phyloP scores from a whole-genome alignment of 1,284 basidiomycete species.

The Psilocybe mexicana region DNA sequence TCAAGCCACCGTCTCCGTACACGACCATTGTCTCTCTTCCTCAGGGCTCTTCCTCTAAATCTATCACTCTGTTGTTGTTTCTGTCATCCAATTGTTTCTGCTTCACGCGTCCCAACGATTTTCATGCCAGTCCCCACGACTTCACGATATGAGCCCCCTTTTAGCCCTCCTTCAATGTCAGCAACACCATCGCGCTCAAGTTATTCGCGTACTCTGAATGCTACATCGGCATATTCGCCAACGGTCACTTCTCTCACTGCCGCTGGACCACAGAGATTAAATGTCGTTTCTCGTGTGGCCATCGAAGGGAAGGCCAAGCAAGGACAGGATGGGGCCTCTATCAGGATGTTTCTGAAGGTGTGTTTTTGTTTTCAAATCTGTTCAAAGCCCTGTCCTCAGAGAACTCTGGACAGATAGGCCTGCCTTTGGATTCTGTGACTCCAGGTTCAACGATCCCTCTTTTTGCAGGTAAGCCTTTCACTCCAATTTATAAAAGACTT shows the following conservation, averaged over 20 bases:
- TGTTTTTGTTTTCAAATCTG: slow-evolving; percentile 17
- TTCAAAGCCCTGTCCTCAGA: not conserved
- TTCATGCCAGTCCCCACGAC: slow-evolving; percentile 30
- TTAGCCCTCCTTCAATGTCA: slow-evolving; percentile 28
- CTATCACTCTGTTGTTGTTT: not conserved
- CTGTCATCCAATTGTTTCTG: not conserved
- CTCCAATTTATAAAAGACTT: not conserved
- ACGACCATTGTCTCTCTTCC: not conserved
- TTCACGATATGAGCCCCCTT: slow-evolving; percentile 29
- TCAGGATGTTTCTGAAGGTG: slow-evolving; percentile 78
- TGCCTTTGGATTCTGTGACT: slow-evolving; percentile 62
- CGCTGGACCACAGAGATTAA: slow-evolving; percentile 48
- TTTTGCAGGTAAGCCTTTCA: slow-evolving; percentile 58
- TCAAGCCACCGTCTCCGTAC: slow-evolving; percentile 1
- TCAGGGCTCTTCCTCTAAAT: too few relatives aligned
- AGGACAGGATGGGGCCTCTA: slow-evolving; percentile 59
- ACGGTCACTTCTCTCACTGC: slow-evolving; percentile 36
- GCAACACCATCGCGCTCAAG: slow-evolving; percentile 30
- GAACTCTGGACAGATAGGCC: slow-evolving; percentile 49
- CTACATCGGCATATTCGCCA: slow-evolving; percentile 35
- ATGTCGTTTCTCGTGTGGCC: slow-evolving; percentile 70
- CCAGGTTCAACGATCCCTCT: slow-evolving; percentile 69
- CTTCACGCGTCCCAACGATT: not conserved
- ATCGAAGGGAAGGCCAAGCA: slow-evolving; percentile 73
- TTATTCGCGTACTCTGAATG: slow-evolving; percentile 21